A percentile compares a stretch with the other conserved stretches of the same genome.
phyloP scores from a whole-genome alignment of 257 asterid genomes.

The Solanum paucissectum region DNA sequence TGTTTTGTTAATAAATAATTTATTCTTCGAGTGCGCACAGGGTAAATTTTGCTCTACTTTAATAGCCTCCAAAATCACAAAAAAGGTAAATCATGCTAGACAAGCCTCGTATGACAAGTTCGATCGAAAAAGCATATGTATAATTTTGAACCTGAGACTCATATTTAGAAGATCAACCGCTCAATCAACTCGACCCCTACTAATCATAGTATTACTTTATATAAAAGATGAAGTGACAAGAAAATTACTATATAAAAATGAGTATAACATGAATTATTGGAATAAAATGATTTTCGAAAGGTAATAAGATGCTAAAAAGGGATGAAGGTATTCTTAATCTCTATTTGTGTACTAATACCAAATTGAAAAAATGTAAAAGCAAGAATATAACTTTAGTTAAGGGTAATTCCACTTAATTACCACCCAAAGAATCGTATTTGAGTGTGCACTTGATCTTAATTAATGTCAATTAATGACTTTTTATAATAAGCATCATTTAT shows the following conservation, averaged over 20 bases:
- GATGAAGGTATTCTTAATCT: background rate
- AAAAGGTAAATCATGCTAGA: background rate
- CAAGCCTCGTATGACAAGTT: background rate
- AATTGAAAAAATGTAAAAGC: background rate
- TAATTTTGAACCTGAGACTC: accelerated
- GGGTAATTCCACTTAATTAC: background rate
- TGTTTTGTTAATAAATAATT: background rate
- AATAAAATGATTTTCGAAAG: background rate
- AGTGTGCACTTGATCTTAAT: background rate
- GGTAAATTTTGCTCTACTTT: too few relatives aligned
- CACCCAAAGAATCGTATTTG: background rate
- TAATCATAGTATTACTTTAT: background rate
- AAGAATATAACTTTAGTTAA: background rate
- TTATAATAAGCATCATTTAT: background rate
- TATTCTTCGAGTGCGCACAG: background rate
- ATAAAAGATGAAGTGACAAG: background rate
- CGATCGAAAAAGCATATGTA: background rate
- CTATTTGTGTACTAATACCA: background rate
- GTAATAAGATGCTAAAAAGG: background rate
- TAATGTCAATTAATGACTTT: background rate
- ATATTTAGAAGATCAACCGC: background rate
- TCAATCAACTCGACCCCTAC: background rate
- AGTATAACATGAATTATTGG: background rate
- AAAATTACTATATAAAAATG: background rate
- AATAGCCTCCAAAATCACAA: background rate